phyloP scores from a whole-genome alignment of 2,329 filamentous ascomycete species.

The Fusarium siculi region DNA sequence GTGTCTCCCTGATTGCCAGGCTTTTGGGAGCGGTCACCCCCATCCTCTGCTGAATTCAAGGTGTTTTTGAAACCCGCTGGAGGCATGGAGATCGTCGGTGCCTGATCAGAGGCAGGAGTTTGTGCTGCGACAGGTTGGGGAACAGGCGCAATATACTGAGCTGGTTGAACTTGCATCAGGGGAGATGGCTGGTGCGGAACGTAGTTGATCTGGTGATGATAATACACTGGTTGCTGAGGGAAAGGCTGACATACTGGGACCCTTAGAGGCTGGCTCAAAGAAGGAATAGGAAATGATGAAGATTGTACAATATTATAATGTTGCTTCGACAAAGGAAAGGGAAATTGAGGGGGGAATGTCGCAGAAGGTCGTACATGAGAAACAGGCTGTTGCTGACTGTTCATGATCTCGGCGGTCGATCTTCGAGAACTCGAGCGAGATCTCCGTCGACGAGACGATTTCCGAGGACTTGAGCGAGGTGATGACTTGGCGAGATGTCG shows the following conservation, averaged over 20 bases:
- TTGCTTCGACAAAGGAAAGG: constrained; percentile 30
- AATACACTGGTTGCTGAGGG: constrained; percentile 37
- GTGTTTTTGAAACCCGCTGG: background rate
- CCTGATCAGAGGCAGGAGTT: background rate
- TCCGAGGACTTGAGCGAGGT: constrained; percentile 7
- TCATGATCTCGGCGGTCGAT: background rate
- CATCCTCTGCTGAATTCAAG: background rate
- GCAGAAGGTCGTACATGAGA: constrained; percentile 39
- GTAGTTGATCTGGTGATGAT: constrained; percentile 34
- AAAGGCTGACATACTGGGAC: constrained; percentile 22
- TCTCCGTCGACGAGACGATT: background rate
- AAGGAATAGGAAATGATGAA: constrained; percentile 27
- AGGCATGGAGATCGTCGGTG: background rate
- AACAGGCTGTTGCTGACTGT: constrained; percentile 3
- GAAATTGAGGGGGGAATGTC: constrained; percentile 26
- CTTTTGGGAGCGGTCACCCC: background rate
- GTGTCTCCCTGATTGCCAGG: background rate
- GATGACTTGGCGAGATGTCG: constrained; percentile 6
- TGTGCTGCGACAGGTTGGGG: background rate
- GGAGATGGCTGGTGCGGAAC: constrained; percentile 11
- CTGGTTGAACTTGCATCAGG: constrained; percentile 13
- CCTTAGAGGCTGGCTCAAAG: constrained; percentile 21
- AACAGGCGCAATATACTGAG: constrained; percentile 18
- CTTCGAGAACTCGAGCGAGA: constrained; percentile 27
- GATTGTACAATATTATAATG: constrained; percentile 27